Base-by-base conservation (phyloP, 768 basidiomycete species). In the Rhodotorula graminis region DNA sequence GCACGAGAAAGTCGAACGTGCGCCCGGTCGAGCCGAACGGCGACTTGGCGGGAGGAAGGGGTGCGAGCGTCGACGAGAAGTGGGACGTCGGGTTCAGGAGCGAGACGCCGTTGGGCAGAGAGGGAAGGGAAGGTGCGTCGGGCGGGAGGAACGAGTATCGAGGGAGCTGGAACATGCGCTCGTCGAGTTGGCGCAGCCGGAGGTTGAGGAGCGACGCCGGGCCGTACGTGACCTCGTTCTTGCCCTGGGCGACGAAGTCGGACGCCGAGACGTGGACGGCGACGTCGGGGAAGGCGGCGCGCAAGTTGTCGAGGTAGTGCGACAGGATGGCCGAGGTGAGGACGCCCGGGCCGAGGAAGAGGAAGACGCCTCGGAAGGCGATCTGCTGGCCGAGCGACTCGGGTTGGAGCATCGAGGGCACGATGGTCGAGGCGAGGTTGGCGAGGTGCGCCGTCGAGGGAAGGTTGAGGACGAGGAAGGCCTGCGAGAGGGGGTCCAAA, bases 171-270 rank as follows among this genome's bases (percentile, higher is more conserved):
- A 96, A 97, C 77, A 93, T 85, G 3, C 85, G 80, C 2, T 84
- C 73, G 76, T 95, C 91, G 37, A 95, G 82, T 69, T 88, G 83
- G 75, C 86, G 86, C 25, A 97, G 83, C 62, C 87, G 85, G 29
- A 91, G 84, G 71, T 91, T 89, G 73, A 87, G 87, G 74, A 86
- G 86, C 15, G 88, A 88, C 6, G 88, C 86, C 46, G 87, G 88
- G 5, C 87, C 89, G 78, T 91, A 94, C 19, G 88, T 88, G 29
- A 92, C 49, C 27, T 67, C 65, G 61, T 73, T 70, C 33, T 65
- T 83, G 2, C 85, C 86, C 78, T 93, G 86, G 2, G 86, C 80
- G 53, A 83, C 82, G 69, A 88, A 82, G 71, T 86, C 84, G 42
- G 85, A 84, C 14, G 90, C 88, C 14, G 91, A 85, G 31, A 96